These are phyloP conservation scores for Ustilago crameri DNA, from an alignment of 1,284 basidiomycete species.

Conservation along the genomic window DNA sequence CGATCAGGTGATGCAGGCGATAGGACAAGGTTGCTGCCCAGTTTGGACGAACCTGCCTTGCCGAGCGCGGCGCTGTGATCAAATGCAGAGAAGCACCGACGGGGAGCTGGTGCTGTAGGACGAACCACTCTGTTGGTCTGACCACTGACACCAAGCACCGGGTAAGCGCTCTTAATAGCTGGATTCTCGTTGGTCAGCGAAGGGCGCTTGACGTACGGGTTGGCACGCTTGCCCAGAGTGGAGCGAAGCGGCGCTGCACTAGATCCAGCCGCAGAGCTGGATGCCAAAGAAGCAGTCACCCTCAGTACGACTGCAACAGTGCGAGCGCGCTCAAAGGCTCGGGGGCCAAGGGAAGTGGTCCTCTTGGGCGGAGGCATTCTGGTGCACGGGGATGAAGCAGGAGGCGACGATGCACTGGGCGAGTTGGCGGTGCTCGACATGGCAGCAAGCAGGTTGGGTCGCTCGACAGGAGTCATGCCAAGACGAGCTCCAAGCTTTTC, in stretches of 20 bases:
- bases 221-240: conserved; percentile 54
- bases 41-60: conserved; percentile 18
- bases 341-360: conserved; percentile 37
- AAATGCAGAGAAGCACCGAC: conserved; percentile 50
- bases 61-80: conserved; percentile 36
- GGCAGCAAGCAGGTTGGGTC: conserved; percentile 41
- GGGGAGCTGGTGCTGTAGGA: conserved; percentile 51
- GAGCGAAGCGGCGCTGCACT: conserved; percentile 27
- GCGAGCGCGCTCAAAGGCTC: conserved; percentile 44
- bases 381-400: conserved; percentile 41
- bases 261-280: conserved; percentile 6
- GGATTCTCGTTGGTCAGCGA: conserved; percentile 25
- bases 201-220: conserved; percentile 56
- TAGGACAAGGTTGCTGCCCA: conserved; percentile 1
- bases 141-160: conserved; percentile 39
- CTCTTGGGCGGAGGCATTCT: conserved; percentile 42
- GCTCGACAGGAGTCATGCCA: conserved; percentile 24
- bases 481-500: conserved; percentile 38
- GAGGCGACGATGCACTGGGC: conserved; percentile 37
- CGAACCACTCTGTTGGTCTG: conserved; percentile 26
- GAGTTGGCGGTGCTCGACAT: conserved; percentile 36
- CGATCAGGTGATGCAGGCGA: conserved; percentile 40
- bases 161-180: conserved; percentile 47
- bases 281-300: conserved; percentile 1
- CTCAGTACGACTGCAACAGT: conserved; percentile 39